phyloP scores from a whole-genome alignment of 352 stramenopile species.

The Pythium volutum region DNA sequence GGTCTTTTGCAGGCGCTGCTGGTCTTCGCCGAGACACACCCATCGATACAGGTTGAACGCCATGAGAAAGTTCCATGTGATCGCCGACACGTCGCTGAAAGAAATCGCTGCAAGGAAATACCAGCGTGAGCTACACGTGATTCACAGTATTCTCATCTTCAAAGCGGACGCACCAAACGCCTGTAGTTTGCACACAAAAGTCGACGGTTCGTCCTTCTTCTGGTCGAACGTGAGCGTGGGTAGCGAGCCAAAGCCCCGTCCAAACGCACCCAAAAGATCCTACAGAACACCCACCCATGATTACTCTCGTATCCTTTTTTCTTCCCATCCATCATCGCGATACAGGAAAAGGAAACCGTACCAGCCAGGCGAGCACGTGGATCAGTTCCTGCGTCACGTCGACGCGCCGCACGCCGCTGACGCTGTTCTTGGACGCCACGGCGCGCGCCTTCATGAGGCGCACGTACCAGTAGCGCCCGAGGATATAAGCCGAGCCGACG shows the following conservation, averaged over 20 bases:
- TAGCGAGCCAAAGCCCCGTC: conserved; percentile 67
- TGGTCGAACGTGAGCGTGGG: conserved; percentile 69
- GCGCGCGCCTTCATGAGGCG: conserved; percentile 37
- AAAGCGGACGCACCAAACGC: conserved; percentile 43
- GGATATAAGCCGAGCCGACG: conserved; percentile 78
- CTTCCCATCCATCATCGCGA: too few species aligned
- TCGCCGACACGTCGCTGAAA: conserved; percentile 68
- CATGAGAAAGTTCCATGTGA: conserved; percentile 86
- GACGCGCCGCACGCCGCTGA: conserved; percentile 37
- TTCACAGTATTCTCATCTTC: neutral
- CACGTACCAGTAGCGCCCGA: conserved; percentile 78
- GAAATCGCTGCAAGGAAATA: conserved; percentile 53
- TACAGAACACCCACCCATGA: conserved; percentile 9
- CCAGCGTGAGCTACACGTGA: neutral
- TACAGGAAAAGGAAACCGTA: conserved; percentile 11
- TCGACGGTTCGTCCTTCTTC: conserved; percentile 44
- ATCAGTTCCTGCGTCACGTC: conserved; percentile 87
- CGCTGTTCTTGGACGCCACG: conserved; percentile 10
- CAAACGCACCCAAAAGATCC: conserved; percentile 69
- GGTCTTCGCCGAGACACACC: conserved; percentile 79
- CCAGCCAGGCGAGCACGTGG: conserved; percentile 80
- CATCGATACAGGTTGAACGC: conserved; percentile 79
- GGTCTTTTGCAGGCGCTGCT: conserved; percentile 75
- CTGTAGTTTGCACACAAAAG: conserved; percentile 62
- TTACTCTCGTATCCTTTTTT: neutral